These are phyloP conservation scores for Suillus hirtellus DNA, from an alignment of 768 basidiomycete genomes.

Conservation along the genomic window DNA sequence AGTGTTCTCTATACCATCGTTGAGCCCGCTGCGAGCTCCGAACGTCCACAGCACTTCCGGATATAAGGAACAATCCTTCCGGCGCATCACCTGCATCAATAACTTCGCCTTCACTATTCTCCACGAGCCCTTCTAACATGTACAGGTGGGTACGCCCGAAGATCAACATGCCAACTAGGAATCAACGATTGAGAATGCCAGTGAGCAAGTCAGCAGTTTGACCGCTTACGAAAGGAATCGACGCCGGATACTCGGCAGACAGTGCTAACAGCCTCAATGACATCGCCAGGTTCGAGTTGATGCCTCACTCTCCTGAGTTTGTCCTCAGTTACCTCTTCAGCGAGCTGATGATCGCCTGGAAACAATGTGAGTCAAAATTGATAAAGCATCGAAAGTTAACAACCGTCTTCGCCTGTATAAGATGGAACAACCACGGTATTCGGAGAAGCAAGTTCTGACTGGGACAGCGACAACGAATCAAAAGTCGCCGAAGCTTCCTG, in stretches of 20 bases:
- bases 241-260: slow-evolving; percentile 88
- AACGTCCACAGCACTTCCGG: slow-evolving; percentile 80
- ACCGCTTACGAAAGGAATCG: slow-evolving; percentile 81
- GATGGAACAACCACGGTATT: background rate
- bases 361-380: background rate
- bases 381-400: background rate
- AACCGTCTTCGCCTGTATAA: slow-evolving; percentile 1
- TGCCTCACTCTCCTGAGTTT: slow-evolving; percentile 86
- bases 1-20: slow-evolving; percentile 60
- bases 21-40: slow-evolving; percentile 79
- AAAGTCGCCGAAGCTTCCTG: background rate
- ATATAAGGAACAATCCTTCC: slow-evolving; percentile 75
- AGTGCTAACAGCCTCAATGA: slow-evolving; percentile 84
- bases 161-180: slow-evolving; percentile 77
- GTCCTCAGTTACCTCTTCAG: slow-evolving; percentile 83
- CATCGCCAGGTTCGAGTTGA: slow-evolving; percentile 85
- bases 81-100: slow-evolving; percentile 88
- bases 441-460: slow-evolving; percentile 1
- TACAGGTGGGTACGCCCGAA: slow-evolving; percentile 85
- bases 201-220: background rate
- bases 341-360: slow-evolving; percentile 52
- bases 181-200: slow-evolving; percentile 3
- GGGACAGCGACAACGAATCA: background rate
- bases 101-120: slow-evolving; percentile 84
- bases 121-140: slow-evolving; percentile 87